Base-by-base conservation (phyloP, 2,329 filamentous ascomycete species). In the Xylariales sp. region DNA sequence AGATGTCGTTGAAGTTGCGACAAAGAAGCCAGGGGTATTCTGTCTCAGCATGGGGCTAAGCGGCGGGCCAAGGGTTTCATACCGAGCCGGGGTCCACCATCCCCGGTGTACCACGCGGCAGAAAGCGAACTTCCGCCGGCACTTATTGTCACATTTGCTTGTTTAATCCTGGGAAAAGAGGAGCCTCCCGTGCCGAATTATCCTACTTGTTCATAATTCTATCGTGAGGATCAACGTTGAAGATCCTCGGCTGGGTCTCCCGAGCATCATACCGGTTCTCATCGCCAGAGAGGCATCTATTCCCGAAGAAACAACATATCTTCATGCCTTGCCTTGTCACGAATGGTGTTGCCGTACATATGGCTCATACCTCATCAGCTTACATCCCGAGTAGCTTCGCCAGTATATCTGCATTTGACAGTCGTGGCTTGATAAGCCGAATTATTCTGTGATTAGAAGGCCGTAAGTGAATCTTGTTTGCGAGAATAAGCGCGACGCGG, bases 21-120 rank as follows among this genome's bases (percentile, higher is more conserved):
- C 44, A 37, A 22, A 28, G 11, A 14, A 14, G 31, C 19, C 44
- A 12, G 28, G 44, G 44, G 21, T 43, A 31, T 25, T 16, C 18
- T 40, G 44, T 46, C 44, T 43, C 44, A 46, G 44, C 44, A 37
- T 15, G 34, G 44, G 36, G 24, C 8, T 24, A 18, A 15, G 15
- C 22, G 44, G 35, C 34, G 44, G 44, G 44, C 28, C 40, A 16
- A 32, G 37, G 25, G 44, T 46, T 46, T 46, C 44, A 46, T 33
- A 10, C 29, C 15, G 29, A 16, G 29, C 24, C n/a, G 24, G 24
- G 24, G 24, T 27, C n/a, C 9, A 9, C 9, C 15, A 10, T 7
- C 9, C 9, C 29, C 29, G n/a, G n/a, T n/a, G n/a, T n/a, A n/a
- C n/a, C n/a, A n/a, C n/a, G n/a, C 38, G 38, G 28, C 28, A 40